Base-by-base conservation (phyloP, 2,329 filamentous ascomycete genomes). In the Lecanoromycetidae sp. region DNA sequence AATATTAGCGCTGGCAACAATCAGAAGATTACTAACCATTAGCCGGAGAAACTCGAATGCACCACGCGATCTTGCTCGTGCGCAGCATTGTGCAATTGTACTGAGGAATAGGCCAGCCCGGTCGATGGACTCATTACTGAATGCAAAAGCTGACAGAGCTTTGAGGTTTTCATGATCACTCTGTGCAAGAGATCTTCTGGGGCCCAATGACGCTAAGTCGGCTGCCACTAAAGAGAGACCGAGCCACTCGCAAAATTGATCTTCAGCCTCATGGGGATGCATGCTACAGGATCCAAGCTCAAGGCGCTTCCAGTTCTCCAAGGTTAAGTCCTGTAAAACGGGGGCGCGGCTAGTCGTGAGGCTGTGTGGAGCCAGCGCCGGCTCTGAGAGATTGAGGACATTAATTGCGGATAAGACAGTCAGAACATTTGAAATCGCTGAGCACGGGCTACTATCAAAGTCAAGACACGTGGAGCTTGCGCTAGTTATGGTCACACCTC, bases 31-130 rank as follows among this genome's bases (percentile, higher is more conserved):
- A 29, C 29, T 17, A 13, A 48, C 48, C 12, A 45, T 26, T 30
- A 19, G 15, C 27, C 46, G 38, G 12, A 49, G n/a, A 25, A 46
- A 42, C 30, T 30, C 25, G 23, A 46, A 48, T n/a, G 22, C 45
- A 30, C 41, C 34, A 22, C 19, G 40, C 20, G 20, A 20, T 36
- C 15, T 32, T 41, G 44, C 34, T 26, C 30, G 29, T 9, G 34
- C 45, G n/a, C 40, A 42, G 33, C 41, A 44, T 49, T 20, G 34
- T 26, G 49, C 49, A 37, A 51, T 19, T 4, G 38, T 25, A 20
- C 26, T 29, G 13, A 51, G 17, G 15, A 49, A 48, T 22, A 23
- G 29, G 17, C 36, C 44, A 26, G 36, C 29, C 7, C 19, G 29
- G 12, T 30, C 17, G 13, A 35, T 15, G 8, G 17, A 26, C 15